These are phyloP conservation scores for Fraxinus albicans DNA, from an alignment of 305 asterid species.

Conservation along the genomic window DNA sequence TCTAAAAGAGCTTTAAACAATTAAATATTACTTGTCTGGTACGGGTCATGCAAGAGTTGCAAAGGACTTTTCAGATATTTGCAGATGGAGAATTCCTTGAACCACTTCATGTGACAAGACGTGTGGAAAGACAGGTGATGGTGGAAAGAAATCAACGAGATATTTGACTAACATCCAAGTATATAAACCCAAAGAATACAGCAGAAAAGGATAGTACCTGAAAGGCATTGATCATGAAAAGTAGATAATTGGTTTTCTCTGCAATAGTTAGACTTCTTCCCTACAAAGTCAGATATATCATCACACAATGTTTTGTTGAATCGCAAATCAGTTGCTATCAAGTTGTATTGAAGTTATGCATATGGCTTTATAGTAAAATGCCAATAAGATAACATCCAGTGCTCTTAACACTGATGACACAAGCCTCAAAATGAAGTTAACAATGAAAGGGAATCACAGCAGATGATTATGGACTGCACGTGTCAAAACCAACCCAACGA, in stretches of 20 bases:
- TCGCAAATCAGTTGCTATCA: neutral
- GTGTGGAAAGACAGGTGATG: slow-evolving; percentile 11
- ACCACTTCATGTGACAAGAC: slow-evolving; percentile 5
- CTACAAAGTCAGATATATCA: slow-evolving; percentile 35
- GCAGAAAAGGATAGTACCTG: slow-evolving; percentile 55
- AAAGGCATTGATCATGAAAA: slow-evolving; percentile 94
- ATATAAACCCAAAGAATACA: slow-evolving; percentile 15
- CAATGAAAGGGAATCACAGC: neutral
- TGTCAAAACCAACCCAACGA: slow-evolving; percentile 11
- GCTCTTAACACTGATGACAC: slow-evolving; percentile 1
- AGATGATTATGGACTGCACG: neutral
- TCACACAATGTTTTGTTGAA: slow-evolving; percentile 12
- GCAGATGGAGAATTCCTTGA: slow-evolving; percentile 7
- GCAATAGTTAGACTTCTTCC: slow-evolving; percentile 80
- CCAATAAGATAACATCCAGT: slow-evolving; percentile 10
- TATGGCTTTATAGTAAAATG: slow-evolving; percentile 10
- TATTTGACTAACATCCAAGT: neutral
- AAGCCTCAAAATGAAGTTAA: neutral
- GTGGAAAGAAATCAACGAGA: slow-evolving; percentile 14
- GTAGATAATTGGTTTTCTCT: slow-evolving; percentile 93
- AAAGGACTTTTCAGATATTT: slow-evolving; percentile 8
- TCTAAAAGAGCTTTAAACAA: neutral
- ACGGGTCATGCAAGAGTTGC: neutral
- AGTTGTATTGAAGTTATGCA: slow-evolving; percentile 2
- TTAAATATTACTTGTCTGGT: neutral